These are phyloP conservation scores for Acacia confusa DNA, from an alignment of 306 rosid species.

Conservation along the genomic window DNA sequence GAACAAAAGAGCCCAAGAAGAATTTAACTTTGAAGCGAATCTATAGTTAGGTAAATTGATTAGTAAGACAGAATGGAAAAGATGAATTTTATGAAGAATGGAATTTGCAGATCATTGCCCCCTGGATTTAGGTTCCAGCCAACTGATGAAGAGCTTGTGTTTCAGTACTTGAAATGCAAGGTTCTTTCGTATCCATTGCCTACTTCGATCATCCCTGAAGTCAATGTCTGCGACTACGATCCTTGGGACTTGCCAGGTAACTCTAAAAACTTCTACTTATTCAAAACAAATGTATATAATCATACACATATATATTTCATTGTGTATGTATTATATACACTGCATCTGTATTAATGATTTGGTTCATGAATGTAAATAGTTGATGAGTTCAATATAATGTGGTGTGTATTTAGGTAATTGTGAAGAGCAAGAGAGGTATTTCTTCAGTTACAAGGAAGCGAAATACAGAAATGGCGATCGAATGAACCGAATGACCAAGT, in stretches of 20 bases:
- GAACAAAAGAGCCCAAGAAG: not conserved
- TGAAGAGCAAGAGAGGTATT: conserved; percentile 67
- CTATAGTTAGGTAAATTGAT: not conserved
- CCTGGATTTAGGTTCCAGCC: conserved; percentile 98
- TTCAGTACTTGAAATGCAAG: conserved; percentile 76
- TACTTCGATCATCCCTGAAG: conserved; percentile 78
- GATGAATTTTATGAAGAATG: conserved; percentile 53
- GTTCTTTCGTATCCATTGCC: conserved; percentile 74
- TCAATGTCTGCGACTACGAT: conserved; percentile 66
- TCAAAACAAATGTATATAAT: not conserved
- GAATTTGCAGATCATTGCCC: conserved; percentile 70
- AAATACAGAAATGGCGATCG: conserved; percentile 60
- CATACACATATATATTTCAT: not conserved
- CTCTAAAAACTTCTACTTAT: not conserved
- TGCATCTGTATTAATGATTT: not conserved
- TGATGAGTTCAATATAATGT: not conserved
- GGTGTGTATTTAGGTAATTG: conserved; percentile 38
- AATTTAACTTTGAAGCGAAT: not conserved
- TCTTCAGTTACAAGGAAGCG: conserved; percentile 65
- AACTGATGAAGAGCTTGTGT: conserved; percentile 88
- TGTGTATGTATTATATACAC: not conserved
- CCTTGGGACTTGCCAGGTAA: conserved; percentile 95
- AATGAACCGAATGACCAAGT: conserved; percentile 61
- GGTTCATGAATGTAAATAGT: not conserved
- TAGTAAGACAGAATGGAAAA: conserved; percentile 43